Evolutionary conservation across 2,329 filamentous ascomycete genomes (phyloP), one percentile per base, ranked within the genome.

Genomic region (Microcyclospora pomicola): DNA sequence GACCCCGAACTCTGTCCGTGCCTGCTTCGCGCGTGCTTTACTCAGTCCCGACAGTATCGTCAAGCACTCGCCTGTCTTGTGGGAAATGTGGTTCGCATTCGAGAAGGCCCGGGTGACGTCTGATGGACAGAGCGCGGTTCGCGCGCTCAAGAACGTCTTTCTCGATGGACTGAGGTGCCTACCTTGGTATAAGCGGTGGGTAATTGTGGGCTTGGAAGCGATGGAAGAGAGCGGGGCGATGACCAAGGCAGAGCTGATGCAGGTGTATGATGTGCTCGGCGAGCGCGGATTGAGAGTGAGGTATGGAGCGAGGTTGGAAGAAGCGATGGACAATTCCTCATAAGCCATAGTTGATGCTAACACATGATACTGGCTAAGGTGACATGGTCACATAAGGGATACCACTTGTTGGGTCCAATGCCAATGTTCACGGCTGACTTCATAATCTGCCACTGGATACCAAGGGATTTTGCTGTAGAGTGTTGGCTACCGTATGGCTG

Each of bases 151-250:
- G 43, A 60, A 66, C 1, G 62, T 73, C 0, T 73, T 73, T 48
- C 70, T 73, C 41, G 60, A 69, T 27, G 74, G 71, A 0, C 49
- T 81, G 44, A 61, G 66, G 32, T 59, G 64, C 12, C 66, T 77
- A 49, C 78, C 78, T 0, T 81, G 77, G 75, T 69, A 65, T 1
- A 80, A 81, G 53, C 64, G 68, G 29, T 65, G 75, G 34, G 59
- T 74, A 32, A 64, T 80, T 58, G 42, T 71, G 16, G 76, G 71
- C 0, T 75, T 80, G 40, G 61, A 62, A 33, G 56, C 64, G 30
- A 49, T 63, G 27, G 39, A 39, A 11, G 30, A 47, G 42, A 29
- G 44, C 9, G 47, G 53, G 40, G 36, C 55, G n/a, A 45, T 75
- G 50, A 49, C 41, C 1, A 59, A 61, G 13, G 61, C 60, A 19